phyloP scores from a whole-genome alignment of 2,329 filamentous ascomycete genomes.

The Fusarium longipes region DNA sequence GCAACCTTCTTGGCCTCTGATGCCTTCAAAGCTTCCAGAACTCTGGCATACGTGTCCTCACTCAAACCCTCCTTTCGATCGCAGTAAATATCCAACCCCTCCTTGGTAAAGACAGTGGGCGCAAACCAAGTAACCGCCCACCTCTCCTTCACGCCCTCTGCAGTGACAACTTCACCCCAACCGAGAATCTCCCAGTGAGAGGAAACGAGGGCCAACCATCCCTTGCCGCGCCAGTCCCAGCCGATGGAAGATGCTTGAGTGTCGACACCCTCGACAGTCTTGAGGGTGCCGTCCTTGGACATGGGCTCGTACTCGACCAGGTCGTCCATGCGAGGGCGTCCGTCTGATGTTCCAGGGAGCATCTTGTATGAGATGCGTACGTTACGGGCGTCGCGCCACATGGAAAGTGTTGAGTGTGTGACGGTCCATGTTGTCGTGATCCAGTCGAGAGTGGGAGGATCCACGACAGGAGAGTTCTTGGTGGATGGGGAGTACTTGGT shows the following conservation, averaged over 20 bases:
- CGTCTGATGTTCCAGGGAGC: conserved; percentile 56
- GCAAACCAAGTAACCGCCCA: conserved; percentile 90
- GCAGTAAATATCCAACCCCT: conserved; percentile 83
- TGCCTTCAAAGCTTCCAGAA: conserved; percentile 63
- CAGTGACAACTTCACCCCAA: conserved; percentile 68
- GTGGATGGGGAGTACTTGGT: conserved; percentile 59
- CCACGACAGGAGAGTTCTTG: conserved; percentile 45
- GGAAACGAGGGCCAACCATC: conserved; percentile 76
- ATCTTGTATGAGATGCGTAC: conserved; percentile 80
- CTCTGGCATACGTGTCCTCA: conserved; percentile 64
- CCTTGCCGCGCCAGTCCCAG: conserved; percentile 84
- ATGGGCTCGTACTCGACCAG: conserved; percentile 75
- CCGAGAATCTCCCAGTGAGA: conserved; percentile 86
- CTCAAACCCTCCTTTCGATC: conserved; percentile 70
- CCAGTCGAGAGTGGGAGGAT: conserved; percentile 65
- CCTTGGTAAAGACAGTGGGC: conserved; percentile 83
- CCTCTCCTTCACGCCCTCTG: conserved; percentile 59
- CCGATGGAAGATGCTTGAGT: conserved; percentile 52
- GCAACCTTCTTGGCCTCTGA: conserved; percentile 66
- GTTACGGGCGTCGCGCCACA: conserved; percentile 85
- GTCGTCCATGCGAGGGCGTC: conserved; percentile 71
- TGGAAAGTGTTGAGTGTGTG: conserved; percentile 78
- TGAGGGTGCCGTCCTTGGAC: conserved; percentile 60
- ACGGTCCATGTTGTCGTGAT: conserved; percentile 77
- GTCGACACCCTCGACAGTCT: conserved; percentile 74